A percentile compares a stretch with the other conserved stretches of the same genome.
Conservation (phyloP, 768 basidiomycete species). For the Mycena crocata region DNA sequence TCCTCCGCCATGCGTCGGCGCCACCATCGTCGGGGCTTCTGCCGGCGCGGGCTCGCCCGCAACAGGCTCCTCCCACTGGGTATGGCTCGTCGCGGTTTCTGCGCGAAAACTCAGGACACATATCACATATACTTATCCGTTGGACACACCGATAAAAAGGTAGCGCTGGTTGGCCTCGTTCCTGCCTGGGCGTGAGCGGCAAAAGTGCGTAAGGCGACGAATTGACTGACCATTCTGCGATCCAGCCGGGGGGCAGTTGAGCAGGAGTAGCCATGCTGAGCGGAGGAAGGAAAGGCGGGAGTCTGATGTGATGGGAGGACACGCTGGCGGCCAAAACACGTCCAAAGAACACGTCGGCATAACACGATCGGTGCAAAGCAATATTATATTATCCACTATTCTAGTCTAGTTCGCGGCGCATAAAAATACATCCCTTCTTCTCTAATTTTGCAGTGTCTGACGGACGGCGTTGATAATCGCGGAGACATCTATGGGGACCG, state of each 20-base stretch:
- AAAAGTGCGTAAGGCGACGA: neutral
- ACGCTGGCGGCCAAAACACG: slow-evolving; percentile 31
- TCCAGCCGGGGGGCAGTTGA: slow-evolving; percentile 91
- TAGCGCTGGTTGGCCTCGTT: slow-evolving; percentile 83
- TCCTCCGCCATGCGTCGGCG: slow-evolving; percentile 53
- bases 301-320: slow-evolving; percentile 32
- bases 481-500: slow-evolving; percentile 28
- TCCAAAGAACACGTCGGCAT: slow-evolving; percentile 31
- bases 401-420: slow-evolving; percentile 13
- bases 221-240: slow-evolving; percentile 81
- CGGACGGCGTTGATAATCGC: slow-evolving; percentile 25
- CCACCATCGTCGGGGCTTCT: slow-evolving; percentile 51
- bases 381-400: slow-evolving; percentile 23
- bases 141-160: slow-evolving; percentile 85
- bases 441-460: slow-evolving; percentile 22
- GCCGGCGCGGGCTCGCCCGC: slow-evolving; percentile 45
- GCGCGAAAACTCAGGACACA: slow-evolving; percentile 37
- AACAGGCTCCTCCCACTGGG: slow-evolving; percentile 90
- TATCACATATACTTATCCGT: slow-evolving; percentile 6
- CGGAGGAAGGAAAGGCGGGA: slow-evolving; percentile 35
- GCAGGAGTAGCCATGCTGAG: slow-evolving; percentile 64
- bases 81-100: slow-evolving; percentile 87
- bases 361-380: neutral
- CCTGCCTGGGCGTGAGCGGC: slow-evolving; percentile 57
- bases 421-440: neutral